phyloP scores from a whole-genome alignment of 257 asterid species.

The Eustoma russellianum region DNA sequence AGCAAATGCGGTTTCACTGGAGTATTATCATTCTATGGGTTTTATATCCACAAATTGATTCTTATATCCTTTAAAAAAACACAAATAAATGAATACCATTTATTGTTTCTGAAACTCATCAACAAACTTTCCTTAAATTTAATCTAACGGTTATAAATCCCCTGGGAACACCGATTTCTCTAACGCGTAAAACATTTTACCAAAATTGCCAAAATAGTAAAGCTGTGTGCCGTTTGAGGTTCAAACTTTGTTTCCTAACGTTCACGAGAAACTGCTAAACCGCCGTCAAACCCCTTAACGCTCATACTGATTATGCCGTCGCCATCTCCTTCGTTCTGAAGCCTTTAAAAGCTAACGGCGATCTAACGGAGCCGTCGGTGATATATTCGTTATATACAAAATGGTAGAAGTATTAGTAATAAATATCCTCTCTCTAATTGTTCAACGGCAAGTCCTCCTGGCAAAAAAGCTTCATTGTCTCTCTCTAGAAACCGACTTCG shows the following conservation, averaged over 20 bases:
- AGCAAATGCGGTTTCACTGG: no score
- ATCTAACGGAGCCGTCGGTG: conserved; percentile 61
- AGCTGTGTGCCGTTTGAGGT: conserved; percentile 82
- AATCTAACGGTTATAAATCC: conserved; percentile 23
- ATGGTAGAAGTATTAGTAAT: conserved; percentile 24
- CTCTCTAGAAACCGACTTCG: conserved; percentile 29
- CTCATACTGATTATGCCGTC: conserved; percentile 21
- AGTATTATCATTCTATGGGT: no score
- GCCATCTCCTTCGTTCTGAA: not conserved
- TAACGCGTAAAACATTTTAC: conserved; percentile 6
- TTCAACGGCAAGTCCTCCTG: conserved; percentile 79
- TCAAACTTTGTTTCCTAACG: conserved; percentile 66
- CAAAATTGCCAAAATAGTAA: conserved; percentile 10
- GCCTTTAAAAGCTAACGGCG: conserved; percentile 22
- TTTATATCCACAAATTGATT: no score
- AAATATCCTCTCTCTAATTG: conserved; percentile 27
- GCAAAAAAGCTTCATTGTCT: conserved; percentile 27
- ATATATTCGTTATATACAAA: conserved; percentile 93
- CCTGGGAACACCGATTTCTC: conserved; percentile 29
- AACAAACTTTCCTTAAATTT: no score
- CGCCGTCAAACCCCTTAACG: conserved; percentile 42
- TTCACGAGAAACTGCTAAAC: conserved; percentile 42
- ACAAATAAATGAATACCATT: no score
- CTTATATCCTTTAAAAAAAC: no score
- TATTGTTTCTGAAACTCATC: no score